phyloP scores from a whole-genome alignment of 345 rosid species.

The Salix suchowensis region DNA sequence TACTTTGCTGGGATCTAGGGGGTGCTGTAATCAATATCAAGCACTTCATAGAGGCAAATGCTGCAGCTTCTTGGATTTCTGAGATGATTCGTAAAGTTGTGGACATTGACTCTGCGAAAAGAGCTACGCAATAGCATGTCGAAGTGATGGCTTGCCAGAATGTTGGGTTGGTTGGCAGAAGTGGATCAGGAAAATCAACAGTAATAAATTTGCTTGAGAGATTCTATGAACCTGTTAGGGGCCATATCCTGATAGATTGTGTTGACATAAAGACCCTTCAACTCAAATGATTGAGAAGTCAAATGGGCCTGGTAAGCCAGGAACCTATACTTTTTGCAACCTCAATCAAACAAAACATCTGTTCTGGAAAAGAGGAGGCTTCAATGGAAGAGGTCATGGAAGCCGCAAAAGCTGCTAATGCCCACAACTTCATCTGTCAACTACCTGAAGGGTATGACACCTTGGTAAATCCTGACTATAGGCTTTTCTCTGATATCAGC shows the following conservation, averaged over 20 bases:
- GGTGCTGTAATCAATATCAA: background rate
- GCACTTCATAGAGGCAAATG: constrained; percentile 37
- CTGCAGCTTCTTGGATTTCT: constrained; percentile 28
- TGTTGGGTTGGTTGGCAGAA: constrained; percentile 11
- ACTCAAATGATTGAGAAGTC: constrained; percentile 7
- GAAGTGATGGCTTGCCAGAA: constrained; percentile 38
- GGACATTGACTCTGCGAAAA: constrained; percentile 25
- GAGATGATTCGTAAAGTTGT: constrained; percentile 41
- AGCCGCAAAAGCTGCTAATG: constrained; percentile 34
- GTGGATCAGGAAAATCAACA: constrained; percentile 16
- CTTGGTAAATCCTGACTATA: constrained; percentile 2
- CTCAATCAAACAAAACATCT: constrained; percentile 25
- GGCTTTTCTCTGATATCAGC: background rate
- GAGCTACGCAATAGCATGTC: constrained; percentile 28
- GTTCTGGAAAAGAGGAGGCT: constrained; percentile 26
- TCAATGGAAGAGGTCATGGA: constrained; percentile 20
- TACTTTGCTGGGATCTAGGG: background rate
- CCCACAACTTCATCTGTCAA: constrained; percentile 27
- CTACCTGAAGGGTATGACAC: constrained; percentile 27
- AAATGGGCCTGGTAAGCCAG: constrained; percentile 27
- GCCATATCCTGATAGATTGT: constrained; percentile 8
- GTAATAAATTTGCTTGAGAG: background rate
- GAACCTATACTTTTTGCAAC: constrained; percentile 32
- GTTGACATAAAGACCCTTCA: background rate
- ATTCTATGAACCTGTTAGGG: background rate